A percentile compares a stretch with the other conserved stretches of the same genome.
Evolutionary conservation across 2,329 filamentous ascomycete species (phyloP).

Genomic region (Alternaria atra): DNA sequence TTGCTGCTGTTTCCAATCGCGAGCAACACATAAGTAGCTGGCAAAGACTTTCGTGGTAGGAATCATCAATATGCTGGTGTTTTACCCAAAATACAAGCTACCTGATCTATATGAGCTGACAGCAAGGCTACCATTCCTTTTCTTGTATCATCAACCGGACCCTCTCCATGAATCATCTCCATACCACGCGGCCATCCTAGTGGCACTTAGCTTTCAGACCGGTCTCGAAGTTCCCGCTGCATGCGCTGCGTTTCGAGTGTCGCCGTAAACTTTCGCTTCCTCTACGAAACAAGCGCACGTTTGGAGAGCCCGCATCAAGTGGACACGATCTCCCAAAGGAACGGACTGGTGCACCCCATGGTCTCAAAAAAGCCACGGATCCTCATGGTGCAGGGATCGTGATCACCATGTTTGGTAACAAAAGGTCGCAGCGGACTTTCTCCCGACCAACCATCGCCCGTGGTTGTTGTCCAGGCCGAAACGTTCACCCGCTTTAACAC

Average conservation of each 20-base stretch:
- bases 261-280: conserved; percentile 14
- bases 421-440: neutral
- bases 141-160: neutral
- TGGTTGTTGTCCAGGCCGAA: conserved; percentile 8
- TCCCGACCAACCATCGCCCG: conserved; percentile 6
- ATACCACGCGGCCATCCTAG: conserved; percentile 2
- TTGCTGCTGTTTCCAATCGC: neutral
- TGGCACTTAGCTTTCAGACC: conserved; percentile 1
- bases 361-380: conserved; percentile 5
- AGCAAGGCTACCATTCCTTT: neutral
- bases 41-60: neutral
- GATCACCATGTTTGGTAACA: conserved; percentile 11
- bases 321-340: conserved; percentile 5
- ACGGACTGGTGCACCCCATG: neutral
- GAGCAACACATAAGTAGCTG: neutral
- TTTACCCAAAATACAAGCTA: neutral
- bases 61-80: neutral
- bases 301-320: conserved; percentile 13
- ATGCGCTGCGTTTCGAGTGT: conserved; percentile 20
- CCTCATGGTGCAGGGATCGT: conserved; percentile 3
- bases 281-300: conserved; percentile 13
- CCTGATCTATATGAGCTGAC: neutral
- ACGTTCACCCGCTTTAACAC: conserved; percentile 8
- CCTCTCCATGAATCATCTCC: conserved; percentile 2
- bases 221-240: conserved; percentile 5